A percentile compares a stretch with the other conserved stretches of the same genome.
phyloP scores from a whole-genome alignment of 2,329 filamentous ascomycete genomes.

The Colletotrichum chrysophilum region DNA sequence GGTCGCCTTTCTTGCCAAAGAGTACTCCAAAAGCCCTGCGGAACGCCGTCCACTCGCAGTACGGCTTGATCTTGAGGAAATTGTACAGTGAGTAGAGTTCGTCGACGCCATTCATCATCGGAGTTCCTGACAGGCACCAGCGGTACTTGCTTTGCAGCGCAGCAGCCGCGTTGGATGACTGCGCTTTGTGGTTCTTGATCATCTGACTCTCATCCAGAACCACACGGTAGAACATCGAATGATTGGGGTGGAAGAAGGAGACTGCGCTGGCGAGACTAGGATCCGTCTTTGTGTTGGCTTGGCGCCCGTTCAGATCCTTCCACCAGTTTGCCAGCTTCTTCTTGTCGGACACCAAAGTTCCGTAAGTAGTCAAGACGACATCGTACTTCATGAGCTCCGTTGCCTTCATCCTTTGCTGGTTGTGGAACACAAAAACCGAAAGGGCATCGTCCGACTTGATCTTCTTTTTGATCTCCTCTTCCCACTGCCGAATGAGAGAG shows the following conservation, averaged over 20 bases:
- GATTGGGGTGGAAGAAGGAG: constrained; percentile 65
- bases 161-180: constrained; percentile 55
- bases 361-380: constrained; percentile 81
- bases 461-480: constrained; percentile 77
- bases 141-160: constrained; percentile 64
- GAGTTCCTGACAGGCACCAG: constrained; percentile 81
- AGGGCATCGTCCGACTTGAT: constrained; percentile 64
- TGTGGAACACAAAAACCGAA: constrained; percentile 73
- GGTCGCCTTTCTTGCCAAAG: constrained; percentile 47
- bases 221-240: constrained; percentile 68
- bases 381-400: constrained; percentile 69
- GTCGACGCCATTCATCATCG: constrained; percentile 85
- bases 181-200: constrained; percentile 76
- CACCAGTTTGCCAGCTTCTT: constrained; percentile 54
- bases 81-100: constrained; percentile 80
- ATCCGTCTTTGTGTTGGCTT: constrained; percentile 41
- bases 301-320: constrained; percentile 49
- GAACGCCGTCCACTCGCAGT: constrained; percentile 69
- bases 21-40: constrained; percentile 49
- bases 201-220: constrained; percentile 82
- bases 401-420: constrained; percentile 58
- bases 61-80: constrained; percentile 80
- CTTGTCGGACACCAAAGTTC: constrained; percentile 70
- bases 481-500: constrained; percentile 83
- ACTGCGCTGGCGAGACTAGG: constrained; percentile 43